Conservation (phyloP, 331 rosid species). For the Spiraea crenata region DNA sequence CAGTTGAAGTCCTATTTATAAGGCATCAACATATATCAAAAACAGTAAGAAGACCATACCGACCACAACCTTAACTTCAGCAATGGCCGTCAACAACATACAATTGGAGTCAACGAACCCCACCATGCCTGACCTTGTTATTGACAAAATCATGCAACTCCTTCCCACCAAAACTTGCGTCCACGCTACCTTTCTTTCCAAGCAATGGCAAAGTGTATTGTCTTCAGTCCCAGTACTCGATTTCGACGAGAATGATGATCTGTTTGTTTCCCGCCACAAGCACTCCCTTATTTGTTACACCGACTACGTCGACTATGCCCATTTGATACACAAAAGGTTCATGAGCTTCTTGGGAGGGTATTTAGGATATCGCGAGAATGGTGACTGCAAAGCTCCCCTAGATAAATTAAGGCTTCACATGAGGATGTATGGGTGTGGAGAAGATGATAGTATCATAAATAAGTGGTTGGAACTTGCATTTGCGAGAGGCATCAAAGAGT, state of each 20-base stretch:
- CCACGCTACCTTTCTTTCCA: background rate
- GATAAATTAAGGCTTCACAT: background rate
- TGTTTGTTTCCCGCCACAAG: no score
- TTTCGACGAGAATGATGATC: background rate
- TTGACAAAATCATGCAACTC: no score
- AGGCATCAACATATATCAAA: no score
- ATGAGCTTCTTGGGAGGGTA: background rate
- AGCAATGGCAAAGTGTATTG: background rate
- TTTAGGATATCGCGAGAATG: background rate
- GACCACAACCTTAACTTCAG: no score
- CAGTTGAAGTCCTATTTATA: no score
- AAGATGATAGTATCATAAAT: background rate
- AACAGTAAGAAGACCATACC: no score
- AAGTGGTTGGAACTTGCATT: background rate
- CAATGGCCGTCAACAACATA: no score
- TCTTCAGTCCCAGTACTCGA: background rate
- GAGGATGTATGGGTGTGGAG: background rate
- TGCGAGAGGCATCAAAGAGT: background rate
- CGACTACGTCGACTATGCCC: no score
- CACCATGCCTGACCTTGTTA: no score
- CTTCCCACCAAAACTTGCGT: no score
- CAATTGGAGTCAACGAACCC: no score
- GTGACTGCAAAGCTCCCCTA: background rate
- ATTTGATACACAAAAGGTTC: background rate
- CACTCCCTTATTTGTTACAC: background rate